Conservation (phyloP, 2,329 filamentous ascomycete genomes). For the Claviceps monticola region DNA sequence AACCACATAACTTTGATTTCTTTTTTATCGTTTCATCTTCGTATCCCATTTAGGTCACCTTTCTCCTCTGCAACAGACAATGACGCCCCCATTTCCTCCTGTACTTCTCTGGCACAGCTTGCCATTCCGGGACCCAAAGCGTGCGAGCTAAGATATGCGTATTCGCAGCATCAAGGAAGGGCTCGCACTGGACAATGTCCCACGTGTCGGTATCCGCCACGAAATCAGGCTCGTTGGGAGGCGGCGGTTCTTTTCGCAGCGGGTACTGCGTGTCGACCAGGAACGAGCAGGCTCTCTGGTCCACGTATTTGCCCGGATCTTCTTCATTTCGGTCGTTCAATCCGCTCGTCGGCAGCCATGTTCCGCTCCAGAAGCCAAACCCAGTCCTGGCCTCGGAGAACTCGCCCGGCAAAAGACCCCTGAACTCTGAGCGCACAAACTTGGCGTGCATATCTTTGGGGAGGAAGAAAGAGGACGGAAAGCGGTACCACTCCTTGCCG, state of each 20-base stretch:
- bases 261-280: conserved; percentile 79
- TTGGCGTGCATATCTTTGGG: conserved; percentile 73
- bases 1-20: too few species aligned
- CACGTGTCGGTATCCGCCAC: conserved; percentile 59
- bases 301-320: conserved; percentile 74
- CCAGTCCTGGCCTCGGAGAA: conserved; percentile 62
- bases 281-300: conserved; percentile 64
- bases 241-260: conserved; percentile 30
- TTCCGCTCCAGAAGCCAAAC: conserved; percentile 66
- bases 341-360: conserved; percentile 65
- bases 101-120: conserved; percentile 53
- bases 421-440: conserved; percentile 83
- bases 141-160: conserved; percentile 64
- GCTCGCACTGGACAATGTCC: conserved; percentile 61
- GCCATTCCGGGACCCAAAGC: conserved; percentile 66
- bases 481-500: conserved; percentile 97
- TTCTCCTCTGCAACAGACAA: conserved; percentile 55
- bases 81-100: conserved; percentile 76
- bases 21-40: not conserved
- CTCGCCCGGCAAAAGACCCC: conserved; percentile 76
- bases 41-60: not conserved
- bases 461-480: conserved; percentile 84
- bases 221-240: conserved; percentile 68
- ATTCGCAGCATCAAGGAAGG: conserved; percentile 65
- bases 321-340: conserved; percentile 90